Evolutionary conservation across 1,139 yeast genomes (phyloP), one percentile per base, ranked within the genome.

Genomic region (Debaryomycetaceae sp.): DNA sequence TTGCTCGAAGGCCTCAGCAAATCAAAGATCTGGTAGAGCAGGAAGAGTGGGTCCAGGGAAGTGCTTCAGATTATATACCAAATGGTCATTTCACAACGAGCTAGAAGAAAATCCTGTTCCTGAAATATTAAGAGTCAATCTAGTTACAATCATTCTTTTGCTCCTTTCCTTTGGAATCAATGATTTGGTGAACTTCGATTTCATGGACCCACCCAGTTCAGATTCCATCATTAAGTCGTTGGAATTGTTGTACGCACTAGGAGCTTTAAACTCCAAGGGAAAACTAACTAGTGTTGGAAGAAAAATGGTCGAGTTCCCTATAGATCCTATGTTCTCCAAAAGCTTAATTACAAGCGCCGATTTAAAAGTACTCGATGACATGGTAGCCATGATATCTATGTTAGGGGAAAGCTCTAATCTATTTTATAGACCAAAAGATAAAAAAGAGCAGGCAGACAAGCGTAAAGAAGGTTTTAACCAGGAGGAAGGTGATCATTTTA

Each of bases 21-120:
- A 89, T 49, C 99, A 92, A 64, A 69, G 99, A 46, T 94, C 96
- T 1, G 98, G 98, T 41, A 78, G 98, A 64, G 98, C 98, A 0
- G 98, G 98, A 6, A 81, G 98, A 67, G 87, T 89, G 5, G 96
- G 96, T 0, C 95, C 98, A 0, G 98, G 98, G 0, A 89, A 88
- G 58, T 92, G 98, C 58, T 94, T 83, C 57, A 64, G 98, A 36
- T 65, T 94, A 17, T 92, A 78, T 56, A 91, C 98, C 0, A 89
- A 87, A 57, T 82, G 92, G 81, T 83, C 96, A 0, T 92, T 81
- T 54, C 70, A 76, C 48, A 76, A 87, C 52, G 97, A 89, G 51
- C 62, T 91, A 40, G 87, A 87, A 9, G 67, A 73, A 4, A 85
- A 83, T 56, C 88, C 96, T 2, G 79, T 84, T 0, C 98, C 98